Evolutionary conservation across 179 eudicot species (phyloP), one percentile per base, ranked within the genome.

Genomic region (Beta corolliflora): DNA sequence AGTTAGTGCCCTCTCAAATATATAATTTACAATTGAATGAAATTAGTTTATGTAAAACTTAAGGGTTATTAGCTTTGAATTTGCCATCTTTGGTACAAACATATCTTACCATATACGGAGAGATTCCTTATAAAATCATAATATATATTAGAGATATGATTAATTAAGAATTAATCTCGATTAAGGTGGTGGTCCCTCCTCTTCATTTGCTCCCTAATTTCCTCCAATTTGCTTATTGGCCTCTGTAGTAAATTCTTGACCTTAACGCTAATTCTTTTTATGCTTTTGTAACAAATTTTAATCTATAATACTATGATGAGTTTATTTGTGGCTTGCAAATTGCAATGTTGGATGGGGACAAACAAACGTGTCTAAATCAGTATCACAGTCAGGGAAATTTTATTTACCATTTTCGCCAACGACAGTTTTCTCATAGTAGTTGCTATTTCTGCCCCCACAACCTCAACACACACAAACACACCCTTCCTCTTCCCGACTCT

Each of bases 401-500:
- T 25, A 7, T 64, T 23, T 59, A 48, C 52, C 9, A 48, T 48
- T 3, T 48, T 48, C 9, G 52, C 52, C 52, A 48, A 48, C 52
- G 52, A 48, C 21, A 16, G 7, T 59, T 18, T 59, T 59, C 18
- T 45, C 75, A 14, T 74, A 69, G 79, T 36, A 75, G 71, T 83
- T 83, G 80, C 86, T 83, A 83, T 83, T 75, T 83, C 36, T 83
- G 86, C 59, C 83, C 83, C 83, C 86, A 83, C 85, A 83, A 31
- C 29, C 12, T 68, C 25, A 76, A 54, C 79, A 21, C 29, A 25
- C 29, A 25, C 21, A 14, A 46, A 0, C 74, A 9, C 21, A 68
- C 45, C 41, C 7, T 44, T 13, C 71, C 52, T 72, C 44, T 10
- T 36, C 71, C 41, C 0, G 41, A 36, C 36, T 31, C 1, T 36